A percentile compares a stretch with the other conserved stretches of the same genome.
These are phyloP conservation scores for Scleroderma citrinum DNA, from an alignment of 768 basidiomycete species.

Conservation along the genomic window DNA sequence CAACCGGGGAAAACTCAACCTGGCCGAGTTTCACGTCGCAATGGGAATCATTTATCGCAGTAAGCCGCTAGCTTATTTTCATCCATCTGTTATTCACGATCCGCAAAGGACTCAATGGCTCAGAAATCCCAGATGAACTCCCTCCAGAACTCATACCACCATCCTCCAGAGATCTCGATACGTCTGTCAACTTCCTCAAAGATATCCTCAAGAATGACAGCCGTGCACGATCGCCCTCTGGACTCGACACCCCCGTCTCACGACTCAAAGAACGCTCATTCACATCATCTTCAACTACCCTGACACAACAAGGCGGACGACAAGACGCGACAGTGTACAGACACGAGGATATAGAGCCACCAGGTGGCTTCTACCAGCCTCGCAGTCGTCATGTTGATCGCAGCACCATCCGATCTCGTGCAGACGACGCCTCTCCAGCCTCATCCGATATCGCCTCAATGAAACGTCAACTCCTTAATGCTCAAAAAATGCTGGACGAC, in stretches of 20 bases:
- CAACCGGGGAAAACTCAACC: constrained; percentile 91
- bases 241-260: constrained; percentile 49
- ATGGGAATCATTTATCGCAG: constrained; percentile 98
- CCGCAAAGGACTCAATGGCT: constrained; percentile 78
- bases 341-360: constrained; percentile 58
- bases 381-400: constrained; percentile 82
- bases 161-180: constrained; percentile 82
- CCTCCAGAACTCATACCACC: constrained; percentile 90
- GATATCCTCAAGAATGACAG: constrained; percentile 84
- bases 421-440: constrained; percentile 55
- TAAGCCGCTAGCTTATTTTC: constrained; percentile 37
- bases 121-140: constrained; percentile 79
- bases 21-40: constrained; percentile 96
- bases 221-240: constrained; percentile 60
- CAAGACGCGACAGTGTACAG: constrained; percentile 93
- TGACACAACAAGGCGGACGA: constrained; percentile 46
- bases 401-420: constrained; percentile 66
- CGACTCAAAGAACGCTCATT: constrained; percentile 69
- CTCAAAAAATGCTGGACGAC: constrained; percentile 75
- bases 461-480: constrained; percentile 75
- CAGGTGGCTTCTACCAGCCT: constrained; percentile 70
- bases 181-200: constrained; percentile 84
- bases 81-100: background rate
- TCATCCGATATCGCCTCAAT: constrained; percentile 76
- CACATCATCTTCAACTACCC: constrained; percentile 43